Conservation (phyloP, 345 rosid genomes). For the Boechera divaricarpa region DNA sequence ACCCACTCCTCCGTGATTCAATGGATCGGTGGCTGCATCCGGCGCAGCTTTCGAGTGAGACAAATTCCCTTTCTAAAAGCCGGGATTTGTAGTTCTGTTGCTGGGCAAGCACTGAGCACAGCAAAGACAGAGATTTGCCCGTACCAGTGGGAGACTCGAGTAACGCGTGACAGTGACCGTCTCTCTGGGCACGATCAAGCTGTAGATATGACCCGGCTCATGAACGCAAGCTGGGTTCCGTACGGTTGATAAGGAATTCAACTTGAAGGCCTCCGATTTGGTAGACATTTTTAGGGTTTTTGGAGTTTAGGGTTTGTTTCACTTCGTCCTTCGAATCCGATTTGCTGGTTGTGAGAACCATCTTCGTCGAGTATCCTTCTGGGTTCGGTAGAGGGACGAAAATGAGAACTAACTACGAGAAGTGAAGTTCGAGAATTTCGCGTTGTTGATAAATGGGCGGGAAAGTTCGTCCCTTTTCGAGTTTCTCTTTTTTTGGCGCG, state of each 20-base stretch:
- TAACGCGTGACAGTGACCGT: constrained; percentile 86
- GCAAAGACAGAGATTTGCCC: constrained; percentile 95
- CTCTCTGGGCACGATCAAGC: constrained; percentile 85
- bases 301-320: constrained; percentile 48
- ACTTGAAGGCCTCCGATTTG: constrained; percentile 79
- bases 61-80: constrained; percentile 48
- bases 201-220: constrained; percentile 93
- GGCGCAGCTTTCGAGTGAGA: constrained; percentile 64
- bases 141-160: constrained; percentile 99
- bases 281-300: constrained; percentile 53
- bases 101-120: constrained; percentile 94
- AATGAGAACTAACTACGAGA: neutral
- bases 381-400: constrained; percentile 8
- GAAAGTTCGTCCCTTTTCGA: constrained; percentile 23
- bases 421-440: constrained; percentile 1
- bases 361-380: constrained; percentile 23
- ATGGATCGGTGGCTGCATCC: constrained; percentile 78
- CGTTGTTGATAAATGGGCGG: constrained; percentile 32
- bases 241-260: constrained; percentile 89
- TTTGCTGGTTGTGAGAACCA: constrained; percentile 46
- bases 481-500: constrained; percentile 30
- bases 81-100: constrained; percentile 62
- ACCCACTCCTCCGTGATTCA: constrained; percentile 88
- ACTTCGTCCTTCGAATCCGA: constrained; percentile 39
- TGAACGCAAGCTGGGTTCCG: constrained; percentile 93